A percentile compares a stretch with the other conserved stretches of the same genome.
These are phyloP conservation scores for Uronychia binucleata DNA, from an alignment of 73 alveolate genomes.

Conservation along the genomic window DNA sequence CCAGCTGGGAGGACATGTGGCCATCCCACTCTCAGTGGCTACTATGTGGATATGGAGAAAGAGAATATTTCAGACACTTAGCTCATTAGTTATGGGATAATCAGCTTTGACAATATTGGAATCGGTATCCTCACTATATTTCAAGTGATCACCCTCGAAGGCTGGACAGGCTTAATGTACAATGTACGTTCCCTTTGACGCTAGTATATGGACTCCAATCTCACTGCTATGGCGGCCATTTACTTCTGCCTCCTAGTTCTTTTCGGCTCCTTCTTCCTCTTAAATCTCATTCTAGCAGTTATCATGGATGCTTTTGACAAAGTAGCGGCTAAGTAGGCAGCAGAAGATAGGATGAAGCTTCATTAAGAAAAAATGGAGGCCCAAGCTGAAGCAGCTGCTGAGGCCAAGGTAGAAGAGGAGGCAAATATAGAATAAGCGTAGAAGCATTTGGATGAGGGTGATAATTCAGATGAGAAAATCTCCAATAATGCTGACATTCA, in stretches of 20 bases:
- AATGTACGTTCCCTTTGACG: slow-evolving; percentile 15
- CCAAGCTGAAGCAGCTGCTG: background rate
- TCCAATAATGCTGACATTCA: background rate
- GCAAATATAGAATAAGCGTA: background rate
- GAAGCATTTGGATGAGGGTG: background rate
- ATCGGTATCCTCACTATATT: slow-evolving; percentile 65
- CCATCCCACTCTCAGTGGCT: slow-evolving; percentile 26
- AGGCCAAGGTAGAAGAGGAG: background rate
- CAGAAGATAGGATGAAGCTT: background rate
- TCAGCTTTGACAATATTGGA: slow-evolving; percentile 62
- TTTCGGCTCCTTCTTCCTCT: slow-evolving; percentile 32
- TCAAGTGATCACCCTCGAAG: slow-evolving; percentile 65
- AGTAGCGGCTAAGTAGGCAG: slow-evolving; percentile 3
- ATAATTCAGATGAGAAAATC: too few species aligned
- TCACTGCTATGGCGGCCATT: slow-evolving; percentile 4
- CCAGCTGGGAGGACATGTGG: slow-evolving; percentile 59
- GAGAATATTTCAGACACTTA: slow-evolving; percentile 25
- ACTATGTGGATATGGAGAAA: slow-evolving; percentile 26
- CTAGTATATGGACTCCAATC: background rate
- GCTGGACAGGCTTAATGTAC: slow-evolving; percentile 52
- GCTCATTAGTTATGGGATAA: slow-evolving; percentile 33
- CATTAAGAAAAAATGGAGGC: background rate
- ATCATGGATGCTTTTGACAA: background rate
- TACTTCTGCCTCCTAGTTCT: slow-evolving; percentile 8
- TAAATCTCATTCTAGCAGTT: slow-evolving; percentile 36